phyloP scores from a whole-genome alignment of 192 early-diverging fungal species.

The Backusella westeae region DNA sequence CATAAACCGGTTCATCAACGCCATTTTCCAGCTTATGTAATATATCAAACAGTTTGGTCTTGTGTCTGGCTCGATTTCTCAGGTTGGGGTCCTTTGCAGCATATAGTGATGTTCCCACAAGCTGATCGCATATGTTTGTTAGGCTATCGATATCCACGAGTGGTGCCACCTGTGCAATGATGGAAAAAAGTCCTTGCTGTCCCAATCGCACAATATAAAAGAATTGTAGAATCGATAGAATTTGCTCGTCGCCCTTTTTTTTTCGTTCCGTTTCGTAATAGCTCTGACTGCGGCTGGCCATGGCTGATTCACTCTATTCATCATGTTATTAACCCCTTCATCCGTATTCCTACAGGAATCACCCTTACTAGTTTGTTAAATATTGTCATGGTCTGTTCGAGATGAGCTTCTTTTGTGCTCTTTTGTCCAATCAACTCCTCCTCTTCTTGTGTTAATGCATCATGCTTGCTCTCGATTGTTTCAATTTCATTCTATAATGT shows the following conservation, averaged over 20 bases:
- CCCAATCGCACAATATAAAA: conserved; percentile 13
- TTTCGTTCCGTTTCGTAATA: neutral
- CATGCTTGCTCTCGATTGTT: neutral
- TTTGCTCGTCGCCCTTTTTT: neutral
- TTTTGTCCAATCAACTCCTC: neutral
- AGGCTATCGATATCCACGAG: neutral
- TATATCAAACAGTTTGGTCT: neutral
- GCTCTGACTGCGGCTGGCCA: neutral
- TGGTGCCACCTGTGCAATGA: neutral
- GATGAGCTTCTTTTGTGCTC: neutral
- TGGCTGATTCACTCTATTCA: neutral
- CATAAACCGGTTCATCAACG: neutral
- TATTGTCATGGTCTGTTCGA: neutral
- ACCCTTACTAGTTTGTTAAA: neutral
- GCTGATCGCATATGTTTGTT: neutral
- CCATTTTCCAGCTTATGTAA: neutral
- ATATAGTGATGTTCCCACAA: conserved; percentile 9
- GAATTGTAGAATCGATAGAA: neutral
- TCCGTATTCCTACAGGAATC: too few relatives aligned
- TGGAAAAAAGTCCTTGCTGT: conserved; percentile 13
- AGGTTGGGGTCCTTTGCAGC: neutral
- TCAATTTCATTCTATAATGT: neutral
- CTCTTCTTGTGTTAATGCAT: neutral
- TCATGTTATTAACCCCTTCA: neutral
- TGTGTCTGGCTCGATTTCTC: neutral